These are phyloP conservation scores for Fusarium nygamai DNA, from an alignment of 2,329 filamentous ascomycete species.

Conservation along the genomic window DNA sequence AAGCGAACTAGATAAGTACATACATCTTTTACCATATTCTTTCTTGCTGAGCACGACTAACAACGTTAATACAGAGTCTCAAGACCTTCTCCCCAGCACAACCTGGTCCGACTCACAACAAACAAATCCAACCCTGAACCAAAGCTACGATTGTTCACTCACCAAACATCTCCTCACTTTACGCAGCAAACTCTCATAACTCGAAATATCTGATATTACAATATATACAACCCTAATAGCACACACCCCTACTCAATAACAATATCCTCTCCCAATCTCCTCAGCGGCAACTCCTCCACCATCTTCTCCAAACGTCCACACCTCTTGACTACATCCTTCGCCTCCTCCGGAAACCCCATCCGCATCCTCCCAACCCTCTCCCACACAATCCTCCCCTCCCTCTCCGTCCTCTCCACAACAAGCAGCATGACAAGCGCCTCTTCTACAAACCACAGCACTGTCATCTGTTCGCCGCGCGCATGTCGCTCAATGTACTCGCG, in stretches of 20 bases:
- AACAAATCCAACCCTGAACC: background rate
- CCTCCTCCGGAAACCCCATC: slow-evolving; percentile 48
- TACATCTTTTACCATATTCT: no score
- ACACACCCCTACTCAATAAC: slow-evolving; percentile 44
- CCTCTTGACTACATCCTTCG: slow-evolving; percentile 45
- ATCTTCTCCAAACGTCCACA: slow-evolving; percentile 47
- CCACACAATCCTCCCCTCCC: slow-evolving; percentile 38
- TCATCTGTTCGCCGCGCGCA: slow-evolving; percentile 50
- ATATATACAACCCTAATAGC: background rate
- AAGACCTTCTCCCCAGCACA: no score
- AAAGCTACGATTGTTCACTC: background rate
- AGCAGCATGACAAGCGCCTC: slow-evolving; percentile 48
- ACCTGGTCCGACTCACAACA: background rate
- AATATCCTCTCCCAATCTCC: slow-evolving; percentile 47
- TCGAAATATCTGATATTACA: slow-evolving; percentile 24
- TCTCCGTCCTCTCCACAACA: slow-evolving; percentile 44
- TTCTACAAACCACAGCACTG: slow-evolving; percentile 50
- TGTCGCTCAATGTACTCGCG: slow-evolving; percentile 49
- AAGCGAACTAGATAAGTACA: no score
- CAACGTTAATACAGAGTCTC: no score
- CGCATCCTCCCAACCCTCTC: slow-evolving; percentile 49
- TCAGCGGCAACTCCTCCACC: slow-evolving; percentile 46
- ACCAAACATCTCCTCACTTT: background rate
- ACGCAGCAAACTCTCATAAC: background rate
- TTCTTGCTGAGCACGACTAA: no score